Base-by-base conservation (phyloP, 768 basidiomycete genomes). In the Phylloporus rhodoxanthus region DNA sequence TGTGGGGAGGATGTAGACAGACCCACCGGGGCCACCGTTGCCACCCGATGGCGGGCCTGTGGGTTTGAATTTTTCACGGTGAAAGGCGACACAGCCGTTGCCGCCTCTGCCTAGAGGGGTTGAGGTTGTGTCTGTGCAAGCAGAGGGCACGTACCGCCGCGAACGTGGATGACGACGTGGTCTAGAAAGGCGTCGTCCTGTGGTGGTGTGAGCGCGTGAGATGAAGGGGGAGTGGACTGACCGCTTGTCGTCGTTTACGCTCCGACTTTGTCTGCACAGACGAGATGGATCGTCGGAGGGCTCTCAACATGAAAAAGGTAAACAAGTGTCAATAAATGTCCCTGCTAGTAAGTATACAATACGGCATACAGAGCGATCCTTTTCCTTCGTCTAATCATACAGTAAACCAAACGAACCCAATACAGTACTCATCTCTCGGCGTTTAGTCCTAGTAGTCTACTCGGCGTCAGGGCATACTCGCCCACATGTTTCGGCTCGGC, bases 1-100 rank as follows among this genome's bases (percentile, higher is more conserved):
- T 0, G 87, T 85, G 0, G 95, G 89, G 29, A 82, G 69, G 57
- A 98, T 77, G 63, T 91, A 91, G 28, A 98, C 82, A 59, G 87
- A 83, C 4, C 90, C 92, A 23, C 94, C 95, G 40, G 78, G 77
- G 2, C 93, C 95, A 14, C 95, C 95, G 52, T 88, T 87, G 1
- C 94, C 95, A 1, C 95, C 95, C 9, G 92, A 94, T 0, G 95
- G 92, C 1, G 93, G 91, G 0, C 91, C 91, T 53, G 81, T 78
- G 1, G 85, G 80, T 49, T 80, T 81, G 68, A 79, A 91, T 62
- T 91, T 90, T 70, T 95, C 91, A 50, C 91, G 82, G 60, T 93
- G 87, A 59, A 97, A 96, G 5, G 95, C 93, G 20, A 87, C 90
- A 54, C 92, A 90, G 20, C 95, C 95, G 49, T 91, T 75, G 0